Base-by-base conservation (phyloP, 2,329 filamentous ascomycete species). In the Xylariaceae sp. region DNA sequence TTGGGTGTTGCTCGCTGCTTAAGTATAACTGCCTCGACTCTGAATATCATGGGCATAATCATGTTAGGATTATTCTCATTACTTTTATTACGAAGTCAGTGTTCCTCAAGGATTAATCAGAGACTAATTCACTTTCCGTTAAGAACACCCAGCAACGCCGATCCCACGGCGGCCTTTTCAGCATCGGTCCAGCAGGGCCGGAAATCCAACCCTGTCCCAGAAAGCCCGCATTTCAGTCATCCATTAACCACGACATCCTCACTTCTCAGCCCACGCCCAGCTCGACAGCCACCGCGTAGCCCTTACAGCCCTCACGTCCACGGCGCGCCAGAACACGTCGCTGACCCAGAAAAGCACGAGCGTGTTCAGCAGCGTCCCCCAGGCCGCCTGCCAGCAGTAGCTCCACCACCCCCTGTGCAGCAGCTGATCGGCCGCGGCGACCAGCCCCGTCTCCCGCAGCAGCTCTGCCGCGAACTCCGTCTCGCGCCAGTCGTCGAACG, bases 261-360 rank as follows among this genome's bases (percentile, higher is more conserved):
- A 19, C 19, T 20, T 6, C 1, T 12, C 18, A 44, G 18, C 18
- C 18, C 10, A 16, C 37, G 51, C 47, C 54, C 50, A 57, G 19
- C 43, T 55, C 43, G 57, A 58, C 5, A 65, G 19, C 59, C 59
- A 59, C 46, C 56, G 57, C 19, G 61, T 56, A 20, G 61, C 43
- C 21, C 43, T 53, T 4, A 64, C 60, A 23, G 53, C 56, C 18
- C 50, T 48, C 21, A 55, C 44, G 40, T 67, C 63, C 26, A 67
- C 62, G 3, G 41, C 51, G 21, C 63, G 51, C 52, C 58, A 62
- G 48, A 64, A 66, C 21, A 66, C 44, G 40, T 64, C 64, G 50
- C 59, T 63, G 5, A 61, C 49, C 65, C 64, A 65, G 41, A 66
- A 56, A 7, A 65, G 55, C n/a, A 58, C 51, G 14, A 55, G 16